Percentiles rank a stretch among this genome's conserved stretches.
phyloP scores from a whole-genome alignment of 2,329 filamentous ascomycete genomes.

The Pseudocercospora musae region DNA sequence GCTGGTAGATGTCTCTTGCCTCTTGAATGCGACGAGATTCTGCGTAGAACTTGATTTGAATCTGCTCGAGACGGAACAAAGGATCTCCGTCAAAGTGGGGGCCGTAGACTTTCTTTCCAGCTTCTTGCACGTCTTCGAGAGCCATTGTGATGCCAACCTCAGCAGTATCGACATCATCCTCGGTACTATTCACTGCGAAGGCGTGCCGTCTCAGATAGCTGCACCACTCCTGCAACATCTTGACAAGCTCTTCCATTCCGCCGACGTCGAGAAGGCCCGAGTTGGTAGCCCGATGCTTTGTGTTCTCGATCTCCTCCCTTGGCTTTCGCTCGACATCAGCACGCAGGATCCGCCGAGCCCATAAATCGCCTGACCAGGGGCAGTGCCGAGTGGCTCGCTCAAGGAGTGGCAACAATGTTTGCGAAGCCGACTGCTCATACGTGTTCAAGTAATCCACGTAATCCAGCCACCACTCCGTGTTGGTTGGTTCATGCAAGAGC shows the following conservation, averaged over 20 bases:
- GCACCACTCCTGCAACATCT: conserved; percentile 93
- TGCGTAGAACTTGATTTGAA: conserved; percentile 86
- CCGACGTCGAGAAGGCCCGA: conserved; percentile 79
- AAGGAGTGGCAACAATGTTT: conserved; percentile 62
- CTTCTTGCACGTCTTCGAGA: conserved; percentile 74
- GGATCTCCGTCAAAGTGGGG: conserved; percentile 81
- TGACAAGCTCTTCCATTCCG: conserved; percentile 82
- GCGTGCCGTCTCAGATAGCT: conserved; percentile 85
- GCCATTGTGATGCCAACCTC: conserved; percentile 85
- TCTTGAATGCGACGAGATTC: conserved; percentile 75
- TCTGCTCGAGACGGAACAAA: conserved; percentile 81
- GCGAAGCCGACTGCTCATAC: conserved; percentile 38
- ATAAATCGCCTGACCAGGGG: conserved; percentile 86
- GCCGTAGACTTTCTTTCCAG: conserved; percentile 75
- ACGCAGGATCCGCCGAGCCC: conserved; percentile 83
- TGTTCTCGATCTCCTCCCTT: conserved; percentile 77
- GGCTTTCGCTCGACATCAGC: conserved; percentile 74
- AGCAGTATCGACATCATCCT: conserved; percentile 77
- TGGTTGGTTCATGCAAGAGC: conserved; percentile 67
- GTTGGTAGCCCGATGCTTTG: conserved; percentile 89
- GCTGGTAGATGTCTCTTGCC: conserved; percentile 73
- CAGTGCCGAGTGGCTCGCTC: conserved; percentile 85
- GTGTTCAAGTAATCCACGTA: conserved; percentile 69
- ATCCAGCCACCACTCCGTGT: conserved; percentile 77
- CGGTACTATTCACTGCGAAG: conserved; percentile 70